Evolutionary conservation across 164 flowering plant species (phyloP).

Genomic region (Euptelea pleiosperma): DNA sequence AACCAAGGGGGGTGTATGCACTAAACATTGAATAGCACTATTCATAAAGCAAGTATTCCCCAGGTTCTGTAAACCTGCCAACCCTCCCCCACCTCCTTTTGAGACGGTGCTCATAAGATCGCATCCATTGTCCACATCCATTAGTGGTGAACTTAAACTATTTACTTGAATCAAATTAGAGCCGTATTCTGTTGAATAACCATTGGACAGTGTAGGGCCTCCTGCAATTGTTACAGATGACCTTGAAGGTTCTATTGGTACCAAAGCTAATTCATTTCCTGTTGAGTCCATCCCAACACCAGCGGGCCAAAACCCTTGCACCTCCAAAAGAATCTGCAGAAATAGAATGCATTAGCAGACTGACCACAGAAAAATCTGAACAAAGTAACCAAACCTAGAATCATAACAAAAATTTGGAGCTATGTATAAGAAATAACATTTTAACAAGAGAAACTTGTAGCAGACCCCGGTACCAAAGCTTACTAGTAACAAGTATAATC

Average conservation of each 20-base stretch:
- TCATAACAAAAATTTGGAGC: too few relatives aligned
- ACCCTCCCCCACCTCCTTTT: conserved; percentile 64
- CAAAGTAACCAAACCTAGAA: too few relatives aligned
- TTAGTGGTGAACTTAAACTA: conserved; percentile 30
- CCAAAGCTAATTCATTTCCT: conserved; percentile 76
- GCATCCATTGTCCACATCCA: conserved; percentile 44
- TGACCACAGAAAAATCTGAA: background rate
- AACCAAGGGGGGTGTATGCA: conserved; percentile 80
- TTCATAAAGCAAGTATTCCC: conserved; percentile 99
- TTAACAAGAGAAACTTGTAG: too few relatives aligned
- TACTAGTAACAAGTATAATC: too few relatives aligned
- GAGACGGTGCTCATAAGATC: conserved; percentile 23
- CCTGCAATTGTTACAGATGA: conserved; percentile 72
- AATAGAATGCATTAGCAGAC: background rate
- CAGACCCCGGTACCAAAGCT: too few relatives aligned
- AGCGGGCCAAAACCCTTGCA: conserved; percentile 41
- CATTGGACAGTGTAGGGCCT: conserved; percentile 70
- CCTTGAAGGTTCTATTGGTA: conserved; percentile 71
- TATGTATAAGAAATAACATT: too few relatives aligned
- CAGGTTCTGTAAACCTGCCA: conserved; percentile 91
- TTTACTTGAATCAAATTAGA: conserved; percentile 38
- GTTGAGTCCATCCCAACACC: conserved; percentile 53
- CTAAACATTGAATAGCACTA: conserved; percentile 91
- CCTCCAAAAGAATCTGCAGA: conserved; percentile 85
- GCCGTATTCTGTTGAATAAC: conserved; percentile 44